Percentiles rank a stretch among this genome's conserved stretches.
These are phyloP conservation scores for Hydrangea macrophylla DNA, from an alignment of 148 eudicot species.

Conservation along the genomic window DNA sequence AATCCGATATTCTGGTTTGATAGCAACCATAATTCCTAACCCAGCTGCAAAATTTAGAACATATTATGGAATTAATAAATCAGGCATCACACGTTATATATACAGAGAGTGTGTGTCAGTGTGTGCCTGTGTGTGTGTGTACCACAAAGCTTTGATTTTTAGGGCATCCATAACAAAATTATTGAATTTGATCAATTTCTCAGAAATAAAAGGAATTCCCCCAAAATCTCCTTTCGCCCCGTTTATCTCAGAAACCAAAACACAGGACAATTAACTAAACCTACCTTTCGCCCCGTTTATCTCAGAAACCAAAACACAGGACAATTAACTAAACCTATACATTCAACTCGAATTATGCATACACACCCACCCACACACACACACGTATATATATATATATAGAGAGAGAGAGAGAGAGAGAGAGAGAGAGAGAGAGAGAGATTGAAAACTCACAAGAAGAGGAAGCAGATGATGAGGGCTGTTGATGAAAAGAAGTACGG, in stretches of 20 bases:
- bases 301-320: not conserved
- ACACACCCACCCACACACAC: no score
- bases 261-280: not conserved
- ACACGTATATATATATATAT: no score
- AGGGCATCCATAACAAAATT: no score
- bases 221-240: no score
- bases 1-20: conserved; percentile 76
- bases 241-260: not conserved
- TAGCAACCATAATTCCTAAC: conserved; percentile 72
- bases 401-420: no score
- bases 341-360: not conserved
- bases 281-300: no score
- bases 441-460: conserved; percentile 22
- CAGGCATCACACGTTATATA: not conserved
- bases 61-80: conserved; percentile 10
- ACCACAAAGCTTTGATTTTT: no score
- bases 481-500: conserved; percentile 11
- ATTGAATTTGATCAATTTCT: not conserved
- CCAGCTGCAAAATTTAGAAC: conserved; percentile 41
- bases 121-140: no score
- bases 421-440: no score
- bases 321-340: not conserved
- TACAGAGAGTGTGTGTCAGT: no score
- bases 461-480: conserved; percentile 7
- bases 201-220: not conserved